phyloP scores from a whole-genome alignment of 2,329 filamentous ascomycete species.

The Fusarium sp. region DNA sequence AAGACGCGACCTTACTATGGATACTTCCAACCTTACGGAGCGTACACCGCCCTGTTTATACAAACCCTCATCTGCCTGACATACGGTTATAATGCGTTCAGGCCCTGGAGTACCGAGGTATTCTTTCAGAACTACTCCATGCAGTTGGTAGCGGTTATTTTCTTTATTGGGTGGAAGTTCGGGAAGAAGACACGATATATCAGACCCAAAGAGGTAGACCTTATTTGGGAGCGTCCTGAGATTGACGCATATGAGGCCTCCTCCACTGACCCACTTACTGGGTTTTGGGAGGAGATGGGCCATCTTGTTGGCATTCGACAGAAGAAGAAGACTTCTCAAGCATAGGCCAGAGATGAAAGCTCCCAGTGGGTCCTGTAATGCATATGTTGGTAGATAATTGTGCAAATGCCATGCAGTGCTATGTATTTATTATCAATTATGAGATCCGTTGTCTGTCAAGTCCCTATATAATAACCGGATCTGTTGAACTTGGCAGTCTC shows the following conservation, averaged over 20 bases:
- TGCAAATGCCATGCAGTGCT: no score
- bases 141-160: constrained; percentile 66
- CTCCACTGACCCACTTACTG: constrained; percentile 62
- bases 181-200: constrained; percentile 69
- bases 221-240: constrained; percentile 69
- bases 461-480: no score
- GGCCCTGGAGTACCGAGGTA: constrained; percentile 60
- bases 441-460: no score
- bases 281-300: constrained; percentile 67
- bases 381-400: no score
- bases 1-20: constrained; percentile 69
- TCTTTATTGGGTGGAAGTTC: constrained; percentile 73
- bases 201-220: constrained; percentile 66
- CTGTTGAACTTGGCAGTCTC: no score
- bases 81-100: constrained; percentile 68
- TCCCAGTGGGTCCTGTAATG: no score
- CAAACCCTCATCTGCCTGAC: constrained; percentile 59
- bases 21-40: constrained; percentile 53
- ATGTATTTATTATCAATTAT: no score
- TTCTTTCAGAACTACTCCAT: constrained; percentile 69
- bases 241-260: constrained; percentile 69
- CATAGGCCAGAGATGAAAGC: not conserved
- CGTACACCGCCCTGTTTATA: constrained; percentile 58
- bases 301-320: constrained; percentile 56
- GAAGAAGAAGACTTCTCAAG: constrained; percentile 19